Evolutionary conservation across 23 red algal species (phyloP).

Genomic region (Gracilaria vermiculophylla): DNA sequence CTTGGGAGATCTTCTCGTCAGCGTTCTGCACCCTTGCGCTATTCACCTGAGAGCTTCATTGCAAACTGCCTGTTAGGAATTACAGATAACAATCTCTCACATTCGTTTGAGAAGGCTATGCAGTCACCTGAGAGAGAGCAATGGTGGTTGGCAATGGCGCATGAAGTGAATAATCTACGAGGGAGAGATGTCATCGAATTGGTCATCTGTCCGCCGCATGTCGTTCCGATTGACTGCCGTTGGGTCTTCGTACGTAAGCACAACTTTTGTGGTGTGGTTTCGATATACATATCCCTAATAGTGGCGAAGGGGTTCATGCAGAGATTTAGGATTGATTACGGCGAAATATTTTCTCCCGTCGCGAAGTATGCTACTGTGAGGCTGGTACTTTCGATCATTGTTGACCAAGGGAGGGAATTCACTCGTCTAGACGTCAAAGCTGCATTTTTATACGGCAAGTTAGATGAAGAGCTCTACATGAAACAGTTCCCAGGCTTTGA

Average conservation of each 20-base stretch:
- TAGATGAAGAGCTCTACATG: conserved; percentile 27
- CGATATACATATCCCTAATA: conserved; percentile 7
- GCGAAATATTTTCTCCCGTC: conserved; percentile 41
- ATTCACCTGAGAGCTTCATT: background rate
- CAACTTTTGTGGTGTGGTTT: background rate
- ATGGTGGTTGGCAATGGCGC: background rate
- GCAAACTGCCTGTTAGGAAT: background rate
- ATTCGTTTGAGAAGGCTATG: background rate
- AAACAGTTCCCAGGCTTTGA: conserved; percentile 6
- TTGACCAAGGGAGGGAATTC: background rate
- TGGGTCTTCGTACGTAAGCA: conserved; percentile 36
- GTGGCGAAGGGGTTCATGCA: conserved; percentile 58
- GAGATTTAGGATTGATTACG: conserved; percentile 17
- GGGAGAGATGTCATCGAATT: background rate
- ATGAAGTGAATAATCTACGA: background rate
- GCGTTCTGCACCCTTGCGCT: background rate
- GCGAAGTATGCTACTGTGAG: conserved; percentile 18
- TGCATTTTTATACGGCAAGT: conserved; percentile 8
- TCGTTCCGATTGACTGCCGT: background rate
- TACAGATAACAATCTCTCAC: background rate
- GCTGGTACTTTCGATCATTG: background rate
- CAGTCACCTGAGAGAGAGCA: background rate
- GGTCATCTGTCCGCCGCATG: background rate
- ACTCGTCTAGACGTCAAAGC: conserved; percentile 23
- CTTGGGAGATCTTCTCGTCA: background rate